Percentiles rank a stretch among this genome's conserved stretches.
Evolutionary conservation across 495 filamentous ascomycete species (phyloP).

Genomic region (Melanomma pulvis-pyrius): DNA sequence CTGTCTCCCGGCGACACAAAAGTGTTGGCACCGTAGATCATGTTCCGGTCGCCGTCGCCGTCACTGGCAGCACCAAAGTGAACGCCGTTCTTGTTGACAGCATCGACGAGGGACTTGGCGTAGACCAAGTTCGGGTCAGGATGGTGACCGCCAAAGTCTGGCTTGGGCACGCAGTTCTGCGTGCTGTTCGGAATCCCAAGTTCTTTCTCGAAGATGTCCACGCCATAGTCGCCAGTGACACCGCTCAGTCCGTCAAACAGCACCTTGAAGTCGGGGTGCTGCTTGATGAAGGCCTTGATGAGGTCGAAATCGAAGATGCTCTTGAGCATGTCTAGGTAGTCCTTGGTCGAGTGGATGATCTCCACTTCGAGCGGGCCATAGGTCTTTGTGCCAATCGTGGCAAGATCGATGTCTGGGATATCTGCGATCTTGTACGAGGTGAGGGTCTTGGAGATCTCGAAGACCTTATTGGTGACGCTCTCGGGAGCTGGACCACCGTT

Average conservation of each 20-base stretch:
- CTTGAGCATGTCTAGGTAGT: conserved; percentile 95
- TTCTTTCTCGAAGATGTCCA: conserved; percentile 92
- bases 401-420: conserved; percentile 83
- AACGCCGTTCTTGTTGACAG: conserved; percentile 85
- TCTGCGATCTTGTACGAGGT: conserved; percentile 89
- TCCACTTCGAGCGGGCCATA: conserved; percentile 90
- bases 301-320: conserved; percentile 96
- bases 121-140: conserved; percentile 99
- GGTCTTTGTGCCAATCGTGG: conserved; percentile 76
- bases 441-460: conserved; percentile 81
- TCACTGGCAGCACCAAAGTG: conserved; percentile 97
- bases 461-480: conserved; percentile 96
- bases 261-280: conserved; percentile 90
- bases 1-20: conserved; percentile 98
- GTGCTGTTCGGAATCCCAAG: conserved; percentile 80
- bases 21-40: conserved; percentile 96
- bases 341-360: conserved; percentile 85
- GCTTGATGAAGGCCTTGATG: conserved; percentile 87
- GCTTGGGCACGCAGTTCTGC: conserved; percentile 89
- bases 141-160: conserved; percentile 95
- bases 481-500: conserved; percentile 97
- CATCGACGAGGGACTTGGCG: conserved; percentile 90
- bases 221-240: conserved; percentile 93
- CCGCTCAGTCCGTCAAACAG: conserved; percentile 93
- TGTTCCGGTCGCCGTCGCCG: conserved; percentile 97